Conservation (phyloP, 169 alveolate species). For the Plasmodium malariae region DNA sequence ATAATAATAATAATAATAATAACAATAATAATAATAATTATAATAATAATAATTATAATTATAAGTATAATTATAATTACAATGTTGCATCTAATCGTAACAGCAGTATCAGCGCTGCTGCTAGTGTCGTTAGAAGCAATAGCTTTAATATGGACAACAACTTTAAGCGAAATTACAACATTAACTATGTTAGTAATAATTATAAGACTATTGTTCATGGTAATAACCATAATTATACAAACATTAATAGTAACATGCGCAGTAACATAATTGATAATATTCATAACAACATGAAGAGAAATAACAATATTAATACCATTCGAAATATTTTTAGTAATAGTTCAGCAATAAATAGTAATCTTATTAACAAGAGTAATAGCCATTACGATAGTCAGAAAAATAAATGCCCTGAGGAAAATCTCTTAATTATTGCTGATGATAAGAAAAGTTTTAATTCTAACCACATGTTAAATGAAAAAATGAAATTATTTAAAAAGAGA, state of each 20-base stretch:
- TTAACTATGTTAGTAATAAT: too few relatives aligned
- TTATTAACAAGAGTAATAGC: neutral
- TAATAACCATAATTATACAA: neutral
- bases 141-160: too few relatives aligned
- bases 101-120: too few relatives aligned
- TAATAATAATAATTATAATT: too few relatives aligned
- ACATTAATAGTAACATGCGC: neutral
- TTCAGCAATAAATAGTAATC: neutral
- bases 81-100: too few relatives aligned
- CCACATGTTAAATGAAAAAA: constrained; percentile 20
- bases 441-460: constrained; percentile 22
- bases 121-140: too few relatives aligned
- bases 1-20: neutral
- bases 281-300: neutral
- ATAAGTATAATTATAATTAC: too few relatives aligned
- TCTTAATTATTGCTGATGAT: constrained; percentile 25
- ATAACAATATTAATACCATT: neutral
- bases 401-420: constrained; percentile 12
- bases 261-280: neutral
- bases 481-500: constrained; percentile 44
- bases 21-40: neutral
- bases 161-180: too few relatives aligned
- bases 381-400: constrained; percentile 1
- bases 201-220: too few relatives aligned
- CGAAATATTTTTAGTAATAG: neutral